Conservation (phyloP, 495 filamentous ascomycete species). For the Melanomma pulvis-pyrius region DNA sequence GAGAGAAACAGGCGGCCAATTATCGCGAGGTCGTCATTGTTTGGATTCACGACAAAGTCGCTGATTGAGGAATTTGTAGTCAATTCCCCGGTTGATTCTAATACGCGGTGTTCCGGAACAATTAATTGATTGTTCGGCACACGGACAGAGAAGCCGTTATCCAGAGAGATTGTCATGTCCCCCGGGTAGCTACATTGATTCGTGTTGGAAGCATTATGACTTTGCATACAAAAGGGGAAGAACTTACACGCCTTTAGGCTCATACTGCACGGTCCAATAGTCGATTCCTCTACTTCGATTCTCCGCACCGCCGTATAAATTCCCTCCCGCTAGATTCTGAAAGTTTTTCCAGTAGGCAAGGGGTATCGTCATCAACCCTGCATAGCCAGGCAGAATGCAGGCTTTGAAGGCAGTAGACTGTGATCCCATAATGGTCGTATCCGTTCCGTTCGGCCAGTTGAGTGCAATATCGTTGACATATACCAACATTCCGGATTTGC, state of each 20-base stretch:
- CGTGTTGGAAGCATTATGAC: not conserved
- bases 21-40: conserved; percentile 2
- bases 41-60: conserved; percentile 9
- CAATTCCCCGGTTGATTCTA: not conserved
- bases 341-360: conserved; percentile 2
- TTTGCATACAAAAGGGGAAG: not conserved
- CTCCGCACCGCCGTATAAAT: not conserved
- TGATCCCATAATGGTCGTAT: conserved; percentile 9
- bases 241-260: conserved; percentile 11
- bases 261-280: conserved; percentile 9
- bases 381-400: conserved; percentile 6
- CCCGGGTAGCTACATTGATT: conserved; percentile 7
- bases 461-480: conserved; percentile 12
- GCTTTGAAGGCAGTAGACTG: conserved; percentile 4
- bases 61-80: not conserved
- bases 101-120: not conserved
- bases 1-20: conserved; percentile 13
- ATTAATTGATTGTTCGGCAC: conserved; percentile 19
- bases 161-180: conserved; percentile 3
- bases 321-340: not conserved
- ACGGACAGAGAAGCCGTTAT: conserved; percentile 12
- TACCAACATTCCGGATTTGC: conserved; percentile 12
- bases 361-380: conserved; percentile 11
- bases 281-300: conserved; percentile 7
- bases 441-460: conserved; percentile 20